Evolutionary conservation across 352 stramenopile genomes (phyloP), one percentile per base, ranked within the genome.

Genomic region (Phytophthora brassicae): DNA sequence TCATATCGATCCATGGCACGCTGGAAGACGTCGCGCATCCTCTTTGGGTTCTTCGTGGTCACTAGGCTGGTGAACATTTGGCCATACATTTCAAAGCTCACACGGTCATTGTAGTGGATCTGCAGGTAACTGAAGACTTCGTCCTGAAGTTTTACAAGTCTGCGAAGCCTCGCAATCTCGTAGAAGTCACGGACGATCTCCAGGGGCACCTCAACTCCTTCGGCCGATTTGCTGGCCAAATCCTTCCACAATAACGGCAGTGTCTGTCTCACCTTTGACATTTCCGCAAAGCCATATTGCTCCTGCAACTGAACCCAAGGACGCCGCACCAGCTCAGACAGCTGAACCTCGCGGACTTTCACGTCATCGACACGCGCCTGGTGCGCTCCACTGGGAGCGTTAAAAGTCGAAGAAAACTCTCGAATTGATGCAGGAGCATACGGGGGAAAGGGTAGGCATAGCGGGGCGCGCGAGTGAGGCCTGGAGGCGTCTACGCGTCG

Each of bases 91-190:
- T 70, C 38, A 50, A 71, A 79, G 45, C 72, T 68, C 14, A 80
- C 41, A 6, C 52, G 55, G 2, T 53, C 44, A 19, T 68, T 59
- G 44, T 71, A 81, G 28, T 76, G 57, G 17, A 26, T 47, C 17
- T 85, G 62, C 62, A 78, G 64, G 54, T 77, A 85, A 1, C 71
- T 62, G 50, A 85, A 82, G 22, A 54, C 45, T n/a, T 66, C 60
- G 43, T 53, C 47, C 61, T 76, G 65, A 9, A 82, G 45, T 26
- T 77, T 68, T 14, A 55, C 28, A 11, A 77, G 38, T 22, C 64
- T 56, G 24, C 56, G 66, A 31, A 62, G 64, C 45, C 35, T 63
- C 16, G 75, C 55, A 4, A 64, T 68, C 41, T 55, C 41, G 59
- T 80, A 82, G 24, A 79, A 68, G 22, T 78, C 66, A 39, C 70